phyloP scores from a whole-genome alignment of 345 rosid genomes.

The Corymbia maculata region DNA sequence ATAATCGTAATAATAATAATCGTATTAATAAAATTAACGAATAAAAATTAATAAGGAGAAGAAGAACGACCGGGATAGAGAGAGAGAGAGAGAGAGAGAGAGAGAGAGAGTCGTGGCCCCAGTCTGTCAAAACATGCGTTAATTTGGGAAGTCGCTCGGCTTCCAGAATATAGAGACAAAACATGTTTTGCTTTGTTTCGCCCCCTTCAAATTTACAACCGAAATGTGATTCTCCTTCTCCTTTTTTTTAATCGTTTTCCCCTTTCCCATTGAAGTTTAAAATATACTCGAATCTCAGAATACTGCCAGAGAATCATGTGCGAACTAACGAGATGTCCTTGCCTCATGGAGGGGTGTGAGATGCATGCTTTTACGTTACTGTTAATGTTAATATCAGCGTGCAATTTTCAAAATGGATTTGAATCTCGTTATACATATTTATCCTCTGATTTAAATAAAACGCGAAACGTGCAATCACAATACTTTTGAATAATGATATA shows the following conservation, averaged over 20 bases:
- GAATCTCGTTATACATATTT: background rate
- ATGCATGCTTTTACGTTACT: background rate
- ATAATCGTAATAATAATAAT: no score
- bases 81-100: no score
- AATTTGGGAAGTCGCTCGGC: background rate
- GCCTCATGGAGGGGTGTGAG: no score
- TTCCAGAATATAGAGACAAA: background rate
- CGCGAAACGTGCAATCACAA: background rate
- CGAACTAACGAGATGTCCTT: background rate
- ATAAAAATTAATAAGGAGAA: background rate
- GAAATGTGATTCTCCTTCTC: background rate
- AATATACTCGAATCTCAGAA: background rate
- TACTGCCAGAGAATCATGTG: background rate
- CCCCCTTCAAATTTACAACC: background rate
- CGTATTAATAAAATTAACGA: fast-evolving
- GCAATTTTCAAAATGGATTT: background rate
- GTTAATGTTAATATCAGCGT: background rate
- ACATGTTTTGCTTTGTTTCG: background rate
- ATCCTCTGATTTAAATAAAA: background rate
- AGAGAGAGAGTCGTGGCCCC: background rate
- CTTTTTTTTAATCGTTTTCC: no score
- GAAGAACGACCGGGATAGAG: background rate
- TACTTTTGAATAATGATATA: background rate
- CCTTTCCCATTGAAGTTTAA: background rate
- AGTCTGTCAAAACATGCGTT: background rate